Percentiles rank a stretch among this genome's conserved stretches.
Evolutionary conservation across 2,329 filamentous ascomycete genomes (phyloP).

Genomic region (Myriosclerotinia scirpicola): DNA sequence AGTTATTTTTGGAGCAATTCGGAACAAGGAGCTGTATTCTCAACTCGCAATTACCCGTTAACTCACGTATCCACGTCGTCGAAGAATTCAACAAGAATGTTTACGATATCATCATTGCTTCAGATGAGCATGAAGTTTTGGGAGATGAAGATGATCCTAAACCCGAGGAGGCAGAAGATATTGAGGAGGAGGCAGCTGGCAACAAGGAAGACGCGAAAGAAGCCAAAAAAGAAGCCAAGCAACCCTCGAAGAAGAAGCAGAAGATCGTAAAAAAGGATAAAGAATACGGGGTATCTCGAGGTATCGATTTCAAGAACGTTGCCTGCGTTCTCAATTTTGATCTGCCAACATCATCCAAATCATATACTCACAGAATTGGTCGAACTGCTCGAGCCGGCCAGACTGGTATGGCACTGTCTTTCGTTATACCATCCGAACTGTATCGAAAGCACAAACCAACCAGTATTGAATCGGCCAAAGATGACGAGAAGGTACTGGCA

Average conservation of each 20-base stretch:
- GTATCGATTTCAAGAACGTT: constrained; percentile 96
- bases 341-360: constrained; percentile 81
- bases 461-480: constrained; percentile 68
- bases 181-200: not conserved
- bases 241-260: constrained; percentile 61
- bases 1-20: constrained; percentile 95
- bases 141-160: constrained; percentile 54
- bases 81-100: constrained; percentile 96
- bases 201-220: constrained; percentile 44
- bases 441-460: constrained; percentile 92
- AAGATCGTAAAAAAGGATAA: constrained; percentile 67
- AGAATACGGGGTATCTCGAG: constrained; percentile 93
- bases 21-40: constrained; percentile 90
- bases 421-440: constrained; percentile 78
- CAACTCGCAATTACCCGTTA: constrained; percentile 92
- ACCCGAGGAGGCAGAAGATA: constrained; percentile 32
- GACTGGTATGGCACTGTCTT: constrained; percentile 92
- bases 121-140: constrained; percentile 84
- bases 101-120: constrained; percentile 97
- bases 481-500: constrained; percentile 80
- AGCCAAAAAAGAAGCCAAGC: constrained; percentile 40
- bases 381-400: constrained; percentile 89
- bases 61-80: constrained; percentile 89
- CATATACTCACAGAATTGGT: constrained; percentile 96
- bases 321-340: constrained; percentile 96